phyloP scores from a whole-genome alignment of 2,329 filamentous ascomycete genomes.

The Lasiodiplodia sp. region DNA sequence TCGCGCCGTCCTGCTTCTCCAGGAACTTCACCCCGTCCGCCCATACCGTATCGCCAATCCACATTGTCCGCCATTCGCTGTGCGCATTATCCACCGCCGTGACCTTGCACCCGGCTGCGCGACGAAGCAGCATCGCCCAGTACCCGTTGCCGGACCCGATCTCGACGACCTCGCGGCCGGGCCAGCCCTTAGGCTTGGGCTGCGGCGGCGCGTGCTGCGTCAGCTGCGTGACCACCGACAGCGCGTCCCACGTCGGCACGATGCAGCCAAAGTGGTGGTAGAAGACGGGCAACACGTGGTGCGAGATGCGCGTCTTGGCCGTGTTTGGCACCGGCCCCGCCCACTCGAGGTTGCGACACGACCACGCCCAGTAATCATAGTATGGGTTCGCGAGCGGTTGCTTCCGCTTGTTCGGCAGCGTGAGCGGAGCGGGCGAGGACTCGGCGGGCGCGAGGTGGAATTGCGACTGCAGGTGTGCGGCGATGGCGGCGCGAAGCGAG shows the following conservation, averaged over 20 bases:
- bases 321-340: slow-evolving; percentile 65
- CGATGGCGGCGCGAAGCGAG: slow-evolving; percentile 65
- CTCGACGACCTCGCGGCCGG: slow-evolving; percentile 65
- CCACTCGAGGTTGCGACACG: slow-evolving; percentile 70
- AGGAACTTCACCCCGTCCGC: slow-evolving; percentile 68
- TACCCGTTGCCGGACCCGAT: slow-evolving; percentile 77
- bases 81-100: slow-evolving; percentile 72
- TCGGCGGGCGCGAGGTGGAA: slow-evolving; percentile 58
- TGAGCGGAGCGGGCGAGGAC: slow-evolving; percentile 41
- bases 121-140: slow-evolving; percentile 76
- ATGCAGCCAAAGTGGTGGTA: slow-evolving; percentile 83
- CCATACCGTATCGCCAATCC: slow-evolving; percentile 72
- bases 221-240: slow-evolving; percentile 66
- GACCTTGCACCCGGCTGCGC: slow-evolving; percentile 63
- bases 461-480: slow-evolving; percentile 59
- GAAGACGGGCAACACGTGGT: slow-evolving; percentile 74
- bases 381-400: slow-evolving; percentile 67
- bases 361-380: slow-evolving; percentile 71
- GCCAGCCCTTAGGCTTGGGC: slow-evolving; percentile 39
- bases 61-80: slow-evolving; percentile 72
- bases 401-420: slow-evolving; percentile 45
- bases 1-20: slow-evolving; percentile 54
- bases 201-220: slow-evolving; percentile 44
- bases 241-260: slow-evolving; percentile 71
- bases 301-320: slow-evolving; percentile 62